Evolutionary conservation across 1,284 basidiomycete genomes (phyloP), one percentile per base, ranked within the genome.

Genomic region (Austropuccinia psidii): DNA sequence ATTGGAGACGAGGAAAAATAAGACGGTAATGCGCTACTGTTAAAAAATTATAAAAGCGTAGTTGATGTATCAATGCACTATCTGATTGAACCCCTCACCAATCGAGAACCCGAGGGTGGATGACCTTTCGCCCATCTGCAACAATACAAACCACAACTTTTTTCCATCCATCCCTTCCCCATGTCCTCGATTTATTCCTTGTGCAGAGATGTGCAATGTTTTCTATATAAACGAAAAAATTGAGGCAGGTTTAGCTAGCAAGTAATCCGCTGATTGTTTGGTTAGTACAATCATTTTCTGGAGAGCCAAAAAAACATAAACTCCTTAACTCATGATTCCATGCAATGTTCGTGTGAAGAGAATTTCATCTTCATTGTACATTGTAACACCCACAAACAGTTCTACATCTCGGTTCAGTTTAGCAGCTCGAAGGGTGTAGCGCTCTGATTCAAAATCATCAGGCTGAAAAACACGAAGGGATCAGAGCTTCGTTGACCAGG

Each of bases 91-190:
- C 75, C 0, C 83, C 84, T 3, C 83, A 85, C 78, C 91, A 94
- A 81, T 97, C 94, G 7, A 98, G 86, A 0, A 98, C 93, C 5
- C 94, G 88, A 6, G 94, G 93, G 80, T 97, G 91, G 35, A 97
- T 84, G 77, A 91, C 90, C 80, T 89, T 90, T 29, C 96, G 88
- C 0, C 95, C 96, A 79, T 98, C 95, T 0, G 93, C 90, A 41
- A 98, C 89, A 76, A 98, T 96, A 79, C 91, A 94, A 2, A 97
- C 90, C 2, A 96, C 93, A 21, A 96, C 91, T 86, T 96, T 98
- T 80, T 98, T 92, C 95, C 95, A 99, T 0, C 92, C 89, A 70
- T 97, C 91, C 7, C 88, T 86, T 3, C 95, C 95, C 96, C 95
- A 99, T 0, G 92, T 95, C 74, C 91, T 87, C 13, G 91, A 94